Conservation (phyloP, 345 rosid genomes). For the Raphanus sativus region DNA sequence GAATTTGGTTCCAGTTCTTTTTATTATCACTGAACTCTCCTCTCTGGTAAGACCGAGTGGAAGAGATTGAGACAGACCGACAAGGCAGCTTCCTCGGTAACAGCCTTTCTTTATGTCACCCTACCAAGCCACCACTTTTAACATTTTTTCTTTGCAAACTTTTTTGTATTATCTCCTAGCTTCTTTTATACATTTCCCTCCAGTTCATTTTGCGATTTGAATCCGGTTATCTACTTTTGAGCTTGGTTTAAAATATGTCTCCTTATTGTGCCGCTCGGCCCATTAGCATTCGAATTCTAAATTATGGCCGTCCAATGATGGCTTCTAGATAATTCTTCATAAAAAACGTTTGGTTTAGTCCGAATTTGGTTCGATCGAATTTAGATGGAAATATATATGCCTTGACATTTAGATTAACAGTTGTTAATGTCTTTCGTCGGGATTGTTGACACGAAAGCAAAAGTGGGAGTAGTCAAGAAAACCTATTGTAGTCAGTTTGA, state of each 20-base stretch:
- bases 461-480: background rate
- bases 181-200: background rate
- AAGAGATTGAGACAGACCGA: slow-evolving; percentile 22
- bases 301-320: background rate
- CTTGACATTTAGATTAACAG: too few relatives aligned
- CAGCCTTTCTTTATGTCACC: slow-evolving; percentile 14
- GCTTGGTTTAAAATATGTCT: background rate
- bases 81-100: slow-evolving; percentile 35
- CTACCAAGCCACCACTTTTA: background rate
- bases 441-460: background rate
- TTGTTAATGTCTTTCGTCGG: background rate
- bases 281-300: background rate
- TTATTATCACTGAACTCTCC: slow-evolving; percentile 1
- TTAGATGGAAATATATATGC: background rate
- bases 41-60: slow-evolving; percentile 11
- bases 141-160: background rate
- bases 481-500: background rate
- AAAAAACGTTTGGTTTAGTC: background rate
- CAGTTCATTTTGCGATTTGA: background rate
- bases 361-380: background rate
- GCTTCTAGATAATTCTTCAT: background rate
- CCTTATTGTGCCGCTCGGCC: background rate
- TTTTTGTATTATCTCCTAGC: background rate
- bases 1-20: background rate
- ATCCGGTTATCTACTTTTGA: background rate